Conservation (phyloP, 2,329 filamentous ascomycete species). For the Aspergillus awamori region DNA sequence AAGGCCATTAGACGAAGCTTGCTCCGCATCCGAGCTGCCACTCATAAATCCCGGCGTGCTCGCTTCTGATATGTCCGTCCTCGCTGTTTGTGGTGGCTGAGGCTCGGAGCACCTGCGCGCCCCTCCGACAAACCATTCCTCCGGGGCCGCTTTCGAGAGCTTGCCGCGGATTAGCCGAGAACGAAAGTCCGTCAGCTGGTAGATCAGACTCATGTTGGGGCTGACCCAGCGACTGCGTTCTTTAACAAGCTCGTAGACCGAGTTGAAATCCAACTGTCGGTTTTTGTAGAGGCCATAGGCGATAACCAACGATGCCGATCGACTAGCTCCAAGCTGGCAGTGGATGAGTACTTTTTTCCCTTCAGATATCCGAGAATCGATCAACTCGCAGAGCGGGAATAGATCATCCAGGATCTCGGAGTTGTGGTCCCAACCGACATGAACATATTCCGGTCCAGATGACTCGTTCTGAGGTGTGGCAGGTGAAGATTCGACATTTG, state of each 20-base stretch:
- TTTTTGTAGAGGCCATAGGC: constrained; percentile 68
- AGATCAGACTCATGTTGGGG: constrained; percentile 70
- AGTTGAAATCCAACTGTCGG: constrained; percentile 63
- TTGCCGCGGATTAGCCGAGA: constrained; percentile 40
- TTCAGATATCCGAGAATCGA: constrained; percentile 60
- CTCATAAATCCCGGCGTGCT: constrained; percentile 14
- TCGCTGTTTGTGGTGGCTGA: constrained; percentile 29
- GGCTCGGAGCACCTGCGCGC: constrained; percentile 35
- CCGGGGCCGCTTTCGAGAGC: constrained; percentile 34
- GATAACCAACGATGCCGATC: constrained; percentile 67
- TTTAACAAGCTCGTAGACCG: constrained; percentile 67
- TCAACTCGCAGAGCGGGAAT: constrained; percentile 60
- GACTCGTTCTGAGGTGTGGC: constrained; percentile 37
- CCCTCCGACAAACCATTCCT: constrained; percentile 40
- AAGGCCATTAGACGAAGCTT: constrained; percentile 23
- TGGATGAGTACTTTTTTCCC: constrained; percentile 65
- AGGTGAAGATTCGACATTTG: constrained; percentile 31
- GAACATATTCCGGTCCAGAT: constrained; percentile 63
- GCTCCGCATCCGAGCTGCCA: constrained; percentile 18
- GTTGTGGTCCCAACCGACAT: constrained; percentile 69
- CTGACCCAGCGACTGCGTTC: constrained; percentile 68
- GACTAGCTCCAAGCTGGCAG: constrained; percentile 67
- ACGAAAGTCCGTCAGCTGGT: constrained; percentile 68
- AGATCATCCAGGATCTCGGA: constrained; percentile 68
- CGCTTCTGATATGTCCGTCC: constrained; percentile 8